Conservation (phyloP, 768 basidiomycete species). For the Gautieria morchelliformis region DNA sequence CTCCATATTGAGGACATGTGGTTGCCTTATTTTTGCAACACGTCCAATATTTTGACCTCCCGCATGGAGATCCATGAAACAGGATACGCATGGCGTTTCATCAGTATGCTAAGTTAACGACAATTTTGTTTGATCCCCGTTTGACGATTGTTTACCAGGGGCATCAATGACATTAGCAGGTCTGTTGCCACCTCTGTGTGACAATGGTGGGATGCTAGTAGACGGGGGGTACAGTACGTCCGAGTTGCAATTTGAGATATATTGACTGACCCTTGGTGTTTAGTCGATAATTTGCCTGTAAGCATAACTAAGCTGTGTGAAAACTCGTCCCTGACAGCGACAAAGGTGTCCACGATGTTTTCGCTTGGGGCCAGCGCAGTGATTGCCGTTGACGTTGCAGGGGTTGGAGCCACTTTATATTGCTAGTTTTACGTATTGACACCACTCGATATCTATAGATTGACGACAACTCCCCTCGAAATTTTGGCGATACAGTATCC, state of each 20-base stretch:
- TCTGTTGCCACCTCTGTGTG: constrained; percentile 86
- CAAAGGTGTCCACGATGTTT: constrained; percentile 81
- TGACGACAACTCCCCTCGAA: constrained; percentile 91
- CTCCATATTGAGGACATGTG: constrained; percentile 97
- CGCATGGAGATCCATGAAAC: constrained; percentile 96
- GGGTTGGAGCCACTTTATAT: constrained; percentile 35
- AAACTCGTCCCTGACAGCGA: not conserved
- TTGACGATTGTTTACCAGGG: constrained; percentile 35
- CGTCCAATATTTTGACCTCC: constrained; percentile 93
- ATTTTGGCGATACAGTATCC: constrained; percentile 90
- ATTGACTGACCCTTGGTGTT: constrained; percentile 8
- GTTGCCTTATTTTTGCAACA: constrained; percentile 97
- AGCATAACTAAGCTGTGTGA: constrained; percentile 12
- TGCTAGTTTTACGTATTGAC: not conserved
- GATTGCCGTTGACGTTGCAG: constrained; percentile 89
- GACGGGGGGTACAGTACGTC: constrained; percentile 82
- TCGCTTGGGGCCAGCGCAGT: constrained; percentile 84
- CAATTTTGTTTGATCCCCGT: not conserved
- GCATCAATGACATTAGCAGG: constrained; percentile 98
- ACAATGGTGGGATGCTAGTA: constrained; percentile 86
- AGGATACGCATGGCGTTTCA: constrained; percentile 97
- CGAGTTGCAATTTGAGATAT: not conserved
- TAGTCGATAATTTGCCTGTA: constrained; percentile 87
- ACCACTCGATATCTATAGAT: constrained; percentile 33
- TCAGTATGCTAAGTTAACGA: constrained; percentile 41